Base-by-base conservation (phyloP, 805 yeast genomes). In the Candida easanensis region DNA sequence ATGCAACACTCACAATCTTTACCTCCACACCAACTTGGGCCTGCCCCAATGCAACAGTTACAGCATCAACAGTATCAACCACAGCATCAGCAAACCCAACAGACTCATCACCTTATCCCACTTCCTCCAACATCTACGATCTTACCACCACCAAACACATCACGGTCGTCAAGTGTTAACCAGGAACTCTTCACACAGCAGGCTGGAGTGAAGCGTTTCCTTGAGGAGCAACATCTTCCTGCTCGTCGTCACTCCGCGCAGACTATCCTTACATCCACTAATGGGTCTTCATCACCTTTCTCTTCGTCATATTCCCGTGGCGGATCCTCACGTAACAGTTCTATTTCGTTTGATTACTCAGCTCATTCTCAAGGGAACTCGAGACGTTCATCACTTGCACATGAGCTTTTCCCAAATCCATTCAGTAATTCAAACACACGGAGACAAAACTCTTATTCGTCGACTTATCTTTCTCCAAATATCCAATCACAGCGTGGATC, bases 331-430 rank as follows among this genome's bases (percentile, higher is more conserved):
- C 57, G 76, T 46, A 65, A 69, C 50, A 67, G 69, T 47, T 69
- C 73, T 4, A 63, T 70, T 32, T 64, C 71, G 0, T 58, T 64
- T 28, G 65, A 53, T 50, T 67, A 47, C 45, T 60, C 69, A 10
- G 57, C 61, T 5, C 33, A 53, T 20, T 27, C 44, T 2, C 44
- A 45, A 33, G 26, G 37, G 2, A 57, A 50, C 33, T 64, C 70
- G 41, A 60, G 76, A 51, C 63, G 74, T 41, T 67, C 74, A 7
- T 66, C 73, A 3, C 51, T 69, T 36, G 73, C 71, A 4, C 73
- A 68, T 8, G 76, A 71, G 44, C 57, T 68, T 39, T 70, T 69
- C 58, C 73, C 74, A 5, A 68, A 64, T 47, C 50, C 51, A 6
- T 15, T 47, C 39, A 39, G 31, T 3, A 35, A n/a, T n/a, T 22